Percentiles rank a stretch among this genome's conserved stretches.
These are phyloP conservation scores for Populus simonii DNA, from an alignment of 345 rosid genomes.

Conservation along the genomic window DNA sequence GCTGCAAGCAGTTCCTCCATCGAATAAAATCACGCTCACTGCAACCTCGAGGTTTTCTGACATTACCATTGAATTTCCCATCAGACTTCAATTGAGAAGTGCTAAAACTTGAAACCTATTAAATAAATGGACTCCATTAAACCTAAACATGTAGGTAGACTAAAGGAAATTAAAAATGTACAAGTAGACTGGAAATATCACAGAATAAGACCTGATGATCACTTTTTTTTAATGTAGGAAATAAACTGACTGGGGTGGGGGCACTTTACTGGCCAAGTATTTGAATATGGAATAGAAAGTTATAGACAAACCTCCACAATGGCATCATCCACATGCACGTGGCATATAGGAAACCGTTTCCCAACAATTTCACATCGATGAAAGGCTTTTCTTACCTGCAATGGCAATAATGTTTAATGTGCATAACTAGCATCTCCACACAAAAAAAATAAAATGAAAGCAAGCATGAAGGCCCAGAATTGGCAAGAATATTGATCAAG, in stretches of 20 bases:
- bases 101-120: conserved; percentile 65
- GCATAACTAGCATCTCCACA: neutral
- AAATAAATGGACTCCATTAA: conserved; percentile 2
- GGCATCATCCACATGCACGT: conserved; percentile 46
- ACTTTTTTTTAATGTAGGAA: no score
- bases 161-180: neutral
- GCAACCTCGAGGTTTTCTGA: conserved; percentile 37
- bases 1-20: conserved; percentile 64
- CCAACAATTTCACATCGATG: conserved; percentile 52
- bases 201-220: no score
- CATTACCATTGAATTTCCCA: conserved; percentile 27
- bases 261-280: neutral
- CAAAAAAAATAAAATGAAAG: neutral
- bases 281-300: neutral
- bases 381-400: conserved; percentile 48
- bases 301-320: conserved; percentile 45
- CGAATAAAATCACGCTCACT: conserved; percentile 58
- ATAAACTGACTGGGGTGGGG: no score
- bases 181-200: no score
- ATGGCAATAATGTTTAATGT: neutral
- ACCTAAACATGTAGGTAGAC: neutral
- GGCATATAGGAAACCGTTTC: conserved; percentile 64
- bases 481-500: neutral
- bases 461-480: neutral
- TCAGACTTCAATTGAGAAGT: conserved; percentile 30